Evolutionary conservation across 345 rosid genomes (phyloP), one percentile per base, ranked within the genome.

Genomic region (Eucalyptus erythrocorys): DNA sequence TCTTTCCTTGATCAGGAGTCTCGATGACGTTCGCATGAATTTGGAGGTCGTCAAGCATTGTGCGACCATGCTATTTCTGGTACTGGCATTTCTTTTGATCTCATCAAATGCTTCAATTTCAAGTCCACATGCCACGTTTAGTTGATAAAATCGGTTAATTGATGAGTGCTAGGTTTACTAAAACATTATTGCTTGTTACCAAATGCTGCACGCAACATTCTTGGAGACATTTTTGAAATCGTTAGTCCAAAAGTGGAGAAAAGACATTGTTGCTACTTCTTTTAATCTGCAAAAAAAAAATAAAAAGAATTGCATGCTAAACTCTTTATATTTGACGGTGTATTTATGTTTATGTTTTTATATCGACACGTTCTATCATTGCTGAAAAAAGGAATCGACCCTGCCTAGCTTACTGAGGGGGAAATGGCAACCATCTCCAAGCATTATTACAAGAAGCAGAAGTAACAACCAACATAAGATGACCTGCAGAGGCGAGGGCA

Each of bases 21-120:
- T 98, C 2, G 97, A 97, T 53, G 99, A 97, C 86, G 99, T 94
- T 86, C 93, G 99, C 37, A 93, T 97, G 99, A 98, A 97, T 85
- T 85, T 98, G 87, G 98, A 98, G 92, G 98, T 98, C 86, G 88
- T 96, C 88, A 97, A 98, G 94, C 95, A 94, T 45, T 98, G 98
- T 45, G 98, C 99, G 26, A 95, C 99, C 1, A 98, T 98, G 53
- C 95, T 98, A 34, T 94, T 98, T 90, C 86, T 97, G 98, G 99
- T 98, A 94, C 6, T 24, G 47, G 13, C 47, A 76, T 76, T 37
- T 3, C 47, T 22, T 37, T 76, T 24, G 15, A 76, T 82, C 34
- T 24, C 48, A 48, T 19, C 45, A 51, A 34, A 21, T 24, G 43
- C 88, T 34, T 48, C n/a, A 8, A 85, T 80, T 86, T 49, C 6